phyloP scores from a whole-genome alignment of 108 stramenopile genomes.

The Nitzschia sp. region DNA sequence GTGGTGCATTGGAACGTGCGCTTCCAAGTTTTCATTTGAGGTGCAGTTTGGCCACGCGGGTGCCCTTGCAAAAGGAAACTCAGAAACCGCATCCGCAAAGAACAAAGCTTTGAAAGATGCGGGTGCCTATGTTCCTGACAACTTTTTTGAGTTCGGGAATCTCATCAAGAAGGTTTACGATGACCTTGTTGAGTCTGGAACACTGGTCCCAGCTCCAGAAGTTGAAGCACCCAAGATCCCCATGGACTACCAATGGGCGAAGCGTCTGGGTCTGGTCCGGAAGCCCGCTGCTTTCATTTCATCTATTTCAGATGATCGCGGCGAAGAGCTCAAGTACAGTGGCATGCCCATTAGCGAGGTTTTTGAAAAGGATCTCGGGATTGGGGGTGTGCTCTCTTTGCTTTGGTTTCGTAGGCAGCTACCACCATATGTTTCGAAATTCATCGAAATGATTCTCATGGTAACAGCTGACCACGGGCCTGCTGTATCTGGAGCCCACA shows the following conservation, averaged over 20 bases:
- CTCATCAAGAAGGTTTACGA: slow-evolving; percentile 65
- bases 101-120: slow-evolving; percentile 76
- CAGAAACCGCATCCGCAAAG: slow-evolving; percentile 87
- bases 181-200: slow-evolving; percentile 42
- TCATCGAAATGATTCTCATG: slow-evolving; percentile 95
- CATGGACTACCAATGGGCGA: slow-evolving; percentile 91
- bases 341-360: slow-evolving; percentile 90
- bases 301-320: slow-evolving; percentile 90
- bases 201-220: slow-evolving; percentile 56
- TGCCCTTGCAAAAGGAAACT: slow-evolving; percentile 76
- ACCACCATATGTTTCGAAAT: slow-evolving; percentile 87
- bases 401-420: slow-evolving; percentile 91
- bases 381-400: slow-evolving; percentile 88
- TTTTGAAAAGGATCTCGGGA: slow-evolving; percentile 78
- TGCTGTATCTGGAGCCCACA: slow-evolving; percentile 89
- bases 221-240: slow-evolving; percentile 74
- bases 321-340: slow-evolving; percentile 86
- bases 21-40: slow-evolving; percentile 88
- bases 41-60: slow-evolving; percentile 95
- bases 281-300: slow-evolving; percentile 94
- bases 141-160: slow-evolving; percentile 82
- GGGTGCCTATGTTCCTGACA: slow-evolving; percentile 81
- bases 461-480: slow-evolving; percentile 89
- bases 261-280: slow-evolving; percentile 85
- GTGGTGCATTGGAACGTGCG: slow-evolving; percentile 94